Conservation (phyloP, 2,329 filamentous ascomycete genomes). For the Myriosclerotinia duriaeana region DNA sequence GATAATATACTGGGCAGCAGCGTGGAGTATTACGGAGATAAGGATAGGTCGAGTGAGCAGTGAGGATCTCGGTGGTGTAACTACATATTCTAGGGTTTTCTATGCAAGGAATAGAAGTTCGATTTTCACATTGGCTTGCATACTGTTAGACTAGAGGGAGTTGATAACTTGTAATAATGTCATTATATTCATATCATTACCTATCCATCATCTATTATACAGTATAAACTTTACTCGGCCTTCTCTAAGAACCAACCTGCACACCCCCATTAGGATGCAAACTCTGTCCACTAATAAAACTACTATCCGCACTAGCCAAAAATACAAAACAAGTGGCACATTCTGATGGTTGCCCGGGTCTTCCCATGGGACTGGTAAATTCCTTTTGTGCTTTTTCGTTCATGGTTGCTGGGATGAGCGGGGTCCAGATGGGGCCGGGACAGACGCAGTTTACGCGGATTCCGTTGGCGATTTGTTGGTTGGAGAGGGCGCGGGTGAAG, state of each 20-base stretch:
- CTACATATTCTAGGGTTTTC: too few species aligned
- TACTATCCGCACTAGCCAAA: constrained; percentile 71
- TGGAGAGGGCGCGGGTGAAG: constrained; percentile 75
- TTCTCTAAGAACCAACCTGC: constrained; percentile 47
- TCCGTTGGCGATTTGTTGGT: constrained; percentile 69
- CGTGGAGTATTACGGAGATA: too few species aligned
- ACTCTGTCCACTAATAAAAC: constrained; percentile 71
- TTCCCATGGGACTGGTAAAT: constrained; percentile 72
- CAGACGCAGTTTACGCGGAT: constrained; percentile 77
- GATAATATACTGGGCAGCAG: too few species aligned
- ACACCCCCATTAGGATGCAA: constrained; percentile 63
- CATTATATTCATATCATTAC: background rate
- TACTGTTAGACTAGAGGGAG: too few species aligned
- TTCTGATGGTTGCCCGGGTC: constrained; percentile 77
- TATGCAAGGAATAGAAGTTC: too few species aligned
- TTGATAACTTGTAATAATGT: too few species aligned
- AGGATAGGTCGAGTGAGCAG: too few species aligned
- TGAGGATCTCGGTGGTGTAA: too few species aligned
- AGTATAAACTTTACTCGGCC: background rate
- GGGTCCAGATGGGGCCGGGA: constrained; percentile 78
- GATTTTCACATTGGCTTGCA: too few species aligned
- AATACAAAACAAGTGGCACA: constrained; percentile 82
- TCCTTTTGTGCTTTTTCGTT: constrained; percentile 66
- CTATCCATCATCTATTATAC: background rate
- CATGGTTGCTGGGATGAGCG: constrained; percentile 73